Percentiles rank a stretch among this genome's conserved stretches.
phyloP scores from a whole-genome alignment of 345 rosid species.

The Chamaenerion angustifolium region DNA sequence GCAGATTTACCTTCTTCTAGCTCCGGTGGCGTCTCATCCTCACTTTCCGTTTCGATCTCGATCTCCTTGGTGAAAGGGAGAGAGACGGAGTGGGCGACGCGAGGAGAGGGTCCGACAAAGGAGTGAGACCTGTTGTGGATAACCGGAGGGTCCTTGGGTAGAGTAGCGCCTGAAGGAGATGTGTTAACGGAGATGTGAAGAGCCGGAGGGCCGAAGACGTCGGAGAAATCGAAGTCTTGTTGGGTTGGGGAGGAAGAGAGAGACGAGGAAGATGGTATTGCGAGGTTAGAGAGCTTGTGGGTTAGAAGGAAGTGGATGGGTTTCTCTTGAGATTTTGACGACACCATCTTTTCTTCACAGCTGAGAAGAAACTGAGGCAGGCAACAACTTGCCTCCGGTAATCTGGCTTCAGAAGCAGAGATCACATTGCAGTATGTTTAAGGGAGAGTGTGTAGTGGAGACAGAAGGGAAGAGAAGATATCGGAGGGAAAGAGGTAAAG shows the following conservation, averaged over 20 bases:
- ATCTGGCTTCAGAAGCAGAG: constrained; percentile 9
- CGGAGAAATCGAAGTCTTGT: constrained; percentile 39
- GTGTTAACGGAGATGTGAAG: constrained; percentile 15
- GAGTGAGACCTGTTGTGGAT: constrained; percentile 63
- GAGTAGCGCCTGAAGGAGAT: constrained; percentile 7
- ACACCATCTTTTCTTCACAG: constrained; percentile 11
- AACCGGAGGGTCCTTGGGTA: constrained; percentile 30
- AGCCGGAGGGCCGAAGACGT: constrained; percentile 42
- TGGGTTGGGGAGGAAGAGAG: constrained; percentile 1
- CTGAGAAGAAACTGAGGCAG: constrained; percentile 10
- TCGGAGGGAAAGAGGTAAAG: neutral
- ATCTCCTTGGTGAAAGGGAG: constrained; percentile 28
- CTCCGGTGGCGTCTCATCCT: constrained; percentile 7
- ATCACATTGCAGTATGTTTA: constrained; percentile 13
- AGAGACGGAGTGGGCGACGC: constrained; percentile 32
- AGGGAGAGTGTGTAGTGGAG: constrained; percentile 1
- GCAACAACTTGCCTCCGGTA: constrained; percentile 15
- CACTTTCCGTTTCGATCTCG: constrained; percentile 15
- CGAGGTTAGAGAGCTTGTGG: constrained; percentile 39
- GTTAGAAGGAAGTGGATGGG: constrained; percentile 33
- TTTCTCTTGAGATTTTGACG: constrained; percentile 29
- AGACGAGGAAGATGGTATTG: constrained; percentile 30
- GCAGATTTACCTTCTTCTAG: constrained; percentile 1
- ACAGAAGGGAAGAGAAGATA: neutral
- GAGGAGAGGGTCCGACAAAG: constrained; percentile 67